A percentile compares a stretch with the other conserved stretches of the same genome.
These are phyloP conservation scores for Clavaria fumosa DNA, from an alignment of 768 basidiomycete genomes.

Conservation along the genomic window DNA sequence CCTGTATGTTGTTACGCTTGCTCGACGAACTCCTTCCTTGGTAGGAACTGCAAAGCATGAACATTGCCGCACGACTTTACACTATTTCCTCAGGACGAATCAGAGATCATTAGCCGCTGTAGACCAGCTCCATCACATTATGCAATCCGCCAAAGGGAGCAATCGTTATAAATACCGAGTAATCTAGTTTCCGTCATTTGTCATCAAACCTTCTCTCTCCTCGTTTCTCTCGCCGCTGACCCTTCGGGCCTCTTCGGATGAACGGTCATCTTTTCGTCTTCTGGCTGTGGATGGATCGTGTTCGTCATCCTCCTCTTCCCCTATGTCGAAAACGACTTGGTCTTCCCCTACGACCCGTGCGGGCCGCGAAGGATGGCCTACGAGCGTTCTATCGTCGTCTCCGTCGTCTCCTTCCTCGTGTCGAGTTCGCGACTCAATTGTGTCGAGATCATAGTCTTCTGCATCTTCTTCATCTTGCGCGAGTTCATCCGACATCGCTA, in stretches of 20 bases:
- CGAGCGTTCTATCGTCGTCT: slow-evolving; percentile 59
- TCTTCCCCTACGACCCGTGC: slow-evolving; percentile 40
- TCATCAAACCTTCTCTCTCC: slow-evolving; percentile 21
- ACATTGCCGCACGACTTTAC: slow-evolving; percentile 78
- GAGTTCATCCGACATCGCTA: slow-evolving; percentile 93
- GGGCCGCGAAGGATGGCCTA: slow-evolving; percentile 42
- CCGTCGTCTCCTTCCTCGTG: slow-evolving; percentile 47
- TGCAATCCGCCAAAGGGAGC: no score
- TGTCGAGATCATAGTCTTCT: slow-evolving; percentile 80
- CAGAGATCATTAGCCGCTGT: slow-evolving; percentile 28
- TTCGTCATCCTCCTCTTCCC: slow-evolving; percentile 67
- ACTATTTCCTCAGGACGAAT: slow-evolving; percentile 80
- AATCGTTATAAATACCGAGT: no score
- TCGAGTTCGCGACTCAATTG: slow-evolving; percentile 41
- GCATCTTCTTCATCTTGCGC: slow-evolving; percentile 92
- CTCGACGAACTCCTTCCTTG: slow-evolving; percentile 4
- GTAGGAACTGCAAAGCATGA: slow-evolving; percentile 91
- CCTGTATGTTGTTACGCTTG: slow-evolving; percentile 2
- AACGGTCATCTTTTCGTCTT: slow-evolving; percentile 29
- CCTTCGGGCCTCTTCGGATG: slow-evolving; percentile 51
- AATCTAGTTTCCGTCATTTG: no score
- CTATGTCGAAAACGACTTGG: slow-evolving; percentile 80
- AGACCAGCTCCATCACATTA: background rate
- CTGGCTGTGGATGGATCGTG: slow-evolving; percentile 39
- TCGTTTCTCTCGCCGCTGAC: slow-evolving; percentile 20